These are phyloP conservation scores for Elaeis guineensis DNA, from an alignment of 176 grass and related monocot genomes.

Conservation along the genomic window DNA sequence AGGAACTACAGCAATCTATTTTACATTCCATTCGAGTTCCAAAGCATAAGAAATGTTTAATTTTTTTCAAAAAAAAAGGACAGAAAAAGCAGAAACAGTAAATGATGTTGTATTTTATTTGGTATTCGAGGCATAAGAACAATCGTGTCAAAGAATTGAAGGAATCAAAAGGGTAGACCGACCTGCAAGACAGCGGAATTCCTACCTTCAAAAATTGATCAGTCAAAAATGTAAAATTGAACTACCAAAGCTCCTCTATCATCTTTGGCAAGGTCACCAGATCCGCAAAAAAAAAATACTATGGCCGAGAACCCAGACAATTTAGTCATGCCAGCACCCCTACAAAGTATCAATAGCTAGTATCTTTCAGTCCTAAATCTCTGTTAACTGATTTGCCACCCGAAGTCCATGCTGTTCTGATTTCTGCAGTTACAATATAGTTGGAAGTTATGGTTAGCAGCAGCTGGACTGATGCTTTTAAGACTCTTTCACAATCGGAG, in stretches of 20 bases:
- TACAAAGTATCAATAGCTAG: constrained; percentile 29
- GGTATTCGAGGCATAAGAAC: background rate
- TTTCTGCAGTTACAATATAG: constrained; percentile 41
- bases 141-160: constrained; percentile 47
- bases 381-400: background rate
- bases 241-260: constrained; percentile 6
- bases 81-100: no score
- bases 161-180: constrained; percentile 38
- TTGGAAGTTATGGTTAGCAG: constrained; percentile 38
- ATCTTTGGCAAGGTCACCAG: constrained; percentile 21
- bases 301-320: constrained; percentile 21
- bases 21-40: no score
- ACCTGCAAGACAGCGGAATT: constrained; percentile 34
- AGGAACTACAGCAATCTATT: no score
- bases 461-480: constrained; percentile 12
- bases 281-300: constrained; percentile 3
- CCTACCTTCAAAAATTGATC: constrained; percentile 23
- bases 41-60: no score
- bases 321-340: constrained; percentile 31
- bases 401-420: background rate
- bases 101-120: no score
- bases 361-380: constrained; percentile 18
- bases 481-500: no score
- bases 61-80: no score
- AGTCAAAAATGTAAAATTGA: no score